phyloP scores from a whole-genome alignment of 163 green algal genomes.

The Coccomyxa subellipsoidea region DNA sequence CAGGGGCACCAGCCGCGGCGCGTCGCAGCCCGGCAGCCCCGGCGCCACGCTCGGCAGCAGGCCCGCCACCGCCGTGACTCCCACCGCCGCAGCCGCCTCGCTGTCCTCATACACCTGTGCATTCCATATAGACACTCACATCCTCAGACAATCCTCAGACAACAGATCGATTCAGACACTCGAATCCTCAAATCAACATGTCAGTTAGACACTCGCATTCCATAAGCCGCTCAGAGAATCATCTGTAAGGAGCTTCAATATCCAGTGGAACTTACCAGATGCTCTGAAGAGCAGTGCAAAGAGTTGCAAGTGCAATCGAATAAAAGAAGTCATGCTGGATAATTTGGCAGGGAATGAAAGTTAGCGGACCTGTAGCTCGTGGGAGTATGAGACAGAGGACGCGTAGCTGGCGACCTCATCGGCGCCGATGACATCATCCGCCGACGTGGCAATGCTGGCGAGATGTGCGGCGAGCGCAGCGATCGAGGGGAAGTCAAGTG shows the following conservation, averaged over 20 bases:
- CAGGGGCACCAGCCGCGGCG: conserved; percentile 47
- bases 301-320: no score
- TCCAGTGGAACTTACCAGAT: no score
- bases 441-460: not conserved
- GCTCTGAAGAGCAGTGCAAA: no score
- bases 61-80: not conserved
- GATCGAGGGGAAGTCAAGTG: conserved; percentile 88
- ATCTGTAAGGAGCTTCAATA: no score
- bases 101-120: not conserved
- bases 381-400: not conserved
- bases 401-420: not conserved
- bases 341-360: no score
- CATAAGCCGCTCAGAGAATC: no score
- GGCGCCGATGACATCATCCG: not conserved
- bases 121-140: no score
- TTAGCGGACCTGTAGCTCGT: conserved; percentile 2
- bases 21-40: conserved; percentile 16
- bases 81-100: not conserved
- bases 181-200: no score
- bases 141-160: no score
- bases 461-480: conserved; percentile 25
- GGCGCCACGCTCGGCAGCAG: not conserved
- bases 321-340: no score
- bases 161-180: no score
- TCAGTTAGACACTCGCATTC: no score